A percentile compares a stretch with the other conserved stretches of the same genome.
phyloP scores from a whole-genome alignment of 371 early-diverging fungal species.

The Entomophthora muscae region DNA sequence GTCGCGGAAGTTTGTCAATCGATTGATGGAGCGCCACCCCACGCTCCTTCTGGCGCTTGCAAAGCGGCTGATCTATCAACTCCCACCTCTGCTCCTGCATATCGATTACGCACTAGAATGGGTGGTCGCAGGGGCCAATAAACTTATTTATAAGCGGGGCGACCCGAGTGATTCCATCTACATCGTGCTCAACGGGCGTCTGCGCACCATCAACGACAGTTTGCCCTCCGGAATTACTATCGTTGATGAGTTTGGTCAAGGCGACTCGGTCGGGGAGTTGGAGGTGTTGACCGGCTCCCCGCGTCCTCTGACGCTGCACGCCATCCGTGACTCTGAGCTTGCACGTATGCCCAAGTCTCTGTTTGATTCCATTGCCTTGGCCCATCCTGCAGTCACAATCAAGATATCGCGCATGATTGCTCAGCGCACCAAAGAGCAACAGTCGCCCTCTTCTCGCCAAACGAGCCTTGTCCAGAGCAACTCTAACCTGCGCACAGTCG shows the following conservation, averaged over 20 bases:
- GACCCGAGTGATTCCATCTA: conserved; percentile 75
- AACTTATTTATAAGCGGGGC: conserved; percentile 75
- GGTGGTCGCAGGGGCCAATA: conserved; percentile 82
- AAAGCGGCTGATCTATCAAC: conserved; percentile 56
- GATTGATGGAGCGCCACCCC: conserved; percentile 69
- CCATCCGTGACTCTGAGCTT: conserved; percentile 91
- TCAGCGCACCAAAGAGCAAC: conserved; percentile 32
- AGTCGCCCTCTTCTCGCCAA: neutral
- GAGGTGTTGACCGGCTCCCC: conserved; percentile 72
- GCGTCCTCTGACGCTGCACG: conserved; percentile 80
- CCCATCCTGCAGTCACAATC: conserved; percentile 81
- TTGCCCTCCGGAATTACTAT: conserved; percentile 53
- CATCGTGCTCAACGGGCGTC: conserved; percentile 84
- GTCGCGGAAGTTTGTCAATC: conserved; percentile 59
- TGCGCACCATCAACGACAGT: conserved; percentile 60
- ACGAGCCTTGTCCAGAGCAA: conserved; percentile 48
- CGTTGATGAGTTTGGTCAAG: conserved; percentile 82
- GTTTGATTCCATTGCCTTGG: conserved; percentile 72
- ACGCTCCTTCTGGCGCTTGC: conserved; percentile 67
- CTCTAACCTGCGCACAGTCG: conserved; percentile 81
- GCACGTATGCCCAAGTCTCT: conserved; percentile 89
- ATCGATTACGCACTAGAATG: conserved; percentile 93
- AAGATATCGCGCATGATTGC: conserved; percentile 85
- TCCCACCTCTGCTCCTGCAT: conserved; percentile 75
- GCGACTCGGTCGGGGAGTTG: conserved; percentile 87